Evolutionary conservation across 495 filamentous ascomycete genomes (phyloP).

Genomic region (Aspergillus coremiiformis): DNA sequence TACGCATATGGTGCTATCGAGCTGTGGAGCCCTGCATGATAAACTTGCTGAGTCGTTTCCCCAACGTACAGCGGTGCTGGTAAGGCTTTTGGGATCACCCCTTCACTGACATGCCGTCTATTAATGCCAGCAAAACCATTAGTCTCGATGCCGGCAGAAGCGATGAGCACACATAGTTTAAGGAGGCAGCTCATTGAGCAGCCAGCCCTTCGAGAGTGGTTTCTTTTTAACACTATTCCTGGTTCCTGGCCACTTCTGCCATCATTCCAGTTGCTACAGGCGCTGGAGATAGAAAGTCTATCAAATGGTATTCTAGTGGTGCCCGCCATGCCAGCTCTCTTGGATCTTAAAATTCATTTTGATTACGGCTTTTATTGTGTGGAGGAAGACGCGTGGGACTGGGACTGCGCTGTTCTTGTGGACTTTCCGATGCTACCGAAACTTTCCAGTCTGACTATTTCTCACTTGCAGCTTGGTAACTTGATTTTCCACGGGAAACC

Average conservation of each 20-base stretch:
- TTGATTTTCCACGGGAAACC: neutral
- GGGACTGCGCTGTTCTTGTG: constrained; percentile 1
- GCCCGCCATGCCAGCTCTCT: neutral
- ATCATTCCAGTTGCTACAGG: neutral
- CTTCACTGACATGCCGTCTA: neutral
- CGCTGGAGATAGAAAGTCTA: neutral
- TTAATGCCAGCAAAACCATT: neutral
- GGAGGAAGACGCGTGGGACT: neutral
- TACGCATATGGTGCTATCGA: neutral
- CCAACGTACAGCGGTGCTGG: neutral
- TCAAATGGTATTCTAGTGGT: neutral
- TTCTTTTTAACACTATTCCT: neutral
- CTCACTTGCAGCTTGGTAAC: neutral
- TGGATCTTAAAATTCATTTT: neutral
- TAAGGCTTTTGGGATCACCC: neutral
- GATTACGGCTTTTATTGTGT: neutral
- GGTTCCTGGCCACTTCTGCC: neutral
- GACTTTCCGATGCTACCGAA: neutral
- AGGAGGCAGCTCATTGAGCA: neutral
- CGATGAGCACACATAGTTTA: neutral
- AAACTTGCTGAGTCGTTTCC: neutral
- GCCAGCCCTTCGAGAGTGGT: neutral
- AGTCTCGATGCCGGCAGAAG: neutral
- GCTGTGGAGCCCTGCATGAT: constrained; percentile 2
- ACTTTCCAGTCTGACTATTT: neutral